Base-by-base conservation (phyloP, 2,329 filamentous ascomycete species). In the Diaporthe caulivora region DNA sequence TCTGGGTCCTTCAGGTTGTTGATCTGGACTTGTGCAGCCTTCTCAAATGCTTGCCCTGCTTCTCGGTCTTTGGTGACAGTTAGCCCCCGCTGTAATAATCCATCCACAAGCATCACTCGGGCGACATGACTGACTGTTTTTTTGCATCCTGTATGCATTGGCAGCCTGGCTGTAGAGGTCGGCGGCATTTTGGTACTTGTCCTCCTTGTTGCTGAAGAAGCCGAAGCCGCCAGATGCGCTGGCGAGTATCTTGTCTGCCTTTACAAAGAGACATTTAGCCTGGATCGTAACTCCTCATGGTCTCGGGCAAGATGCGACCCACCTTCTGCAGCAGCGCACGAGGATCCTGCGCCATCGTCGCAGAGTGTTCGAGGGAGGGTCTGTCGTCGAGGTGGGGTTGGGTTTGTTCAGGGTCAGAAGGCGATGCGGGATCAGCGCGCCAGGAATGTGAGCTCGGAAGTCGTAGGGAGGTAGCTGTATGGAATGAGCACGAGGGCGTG, bases 81-180 rank as follows among this genome's bases (percentile, higher is more conserved):
- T 21, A 67, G 62, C 29, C 17, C 44, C 29, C 13, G 29, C 62
- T 6, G 29, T 26, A 9, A 13, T 51, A 8, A 15, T 24, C 8
- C 37, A 21, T 13, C 31, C 18, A 40, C 15, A 2, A 24, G 21
- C 3, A 10, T 24, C 9, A 15, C 26, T 6, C 10, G 13, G 31
- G 13, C 18, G 47, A 44, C 31, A 37, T 11, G 58, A 81, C 87
- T 78, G 86, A 96, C 94, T 93, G 86, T 93, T 90, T 82, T 94
- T 94, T 84, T 97, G 92, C 87, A 97, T 91, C 80, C 94, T 91
- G 83, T 97, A 98, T 74, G 94, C 94, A 86, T 98, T 98, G 75
- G 92, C 97, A 53, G 96, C 96, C 83, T 97, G 92, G 75, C 90
- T 92, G 81, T 95, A 98, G 76, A 97, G 87, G 78, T 98, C 95